Evolutionary conservation across 768 basidiomycete species (phyloP).

Genomic region (Cystobasidium onofrii): DNA sequence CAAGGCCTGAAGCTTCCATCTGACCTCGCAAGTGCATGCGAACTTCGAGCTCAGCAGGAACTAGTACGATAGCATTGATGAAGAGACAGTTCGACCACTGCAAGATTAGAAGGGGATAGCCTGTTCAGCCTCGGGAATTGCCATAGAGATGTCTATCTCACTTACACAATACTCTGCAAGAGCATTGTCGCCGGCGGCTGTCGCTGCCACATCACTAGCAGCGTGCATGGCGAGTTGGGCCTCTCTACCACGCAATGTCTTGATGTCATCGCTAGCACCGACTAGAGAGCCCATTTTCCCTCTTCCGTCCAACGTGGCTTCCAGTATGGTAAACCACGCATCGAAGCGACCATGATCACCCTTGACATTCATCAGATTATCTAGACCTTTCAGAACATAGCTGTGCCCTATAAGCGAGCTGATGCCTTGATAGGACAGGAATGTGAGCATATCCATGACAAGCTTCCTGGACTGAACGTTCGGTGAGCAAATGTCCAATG

Average conservation of each 20-base stretch:
- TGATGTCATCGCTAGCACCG: conserved; percentile 85
- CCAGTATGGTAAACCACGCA: conserved; percentile 81
- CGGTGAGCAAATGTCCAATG: conserved; percentile 72
- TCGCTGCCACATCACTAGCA: conserved; percentile 21
- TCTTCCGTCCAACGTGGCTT: conserved; percentile 65
- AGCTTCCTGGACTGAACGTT: conserved; percentile 68
- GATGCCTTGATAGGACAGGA: conserved; percentile 58
- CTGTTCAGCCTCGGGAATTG: not conserved
- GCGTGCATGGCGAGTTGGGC: conserved; percentile 33
- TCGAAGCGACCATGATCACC: conserved; percentile 54
- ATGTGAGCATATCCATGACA: conserved; percentile 69
- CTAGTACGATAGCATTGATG: conserved; percentile 59
- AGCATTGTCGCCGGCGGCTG: conserved; percentile 53
- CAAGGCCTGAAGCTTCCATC: conserved; percentile 80
- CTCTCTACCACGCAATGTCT: conserved; percentile 46
- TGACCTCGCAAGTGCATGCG: conserved; percentile 77
- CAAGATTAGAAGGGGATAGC: conserved; percentile 22
- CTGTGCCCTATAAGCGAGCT: conserved; percentile 52
- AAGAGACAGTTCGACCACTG: conserved; percentile 68
- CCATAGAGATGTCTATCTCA: conserved; percentile 31
- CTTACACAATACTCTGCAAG: conserved; percentile 80
- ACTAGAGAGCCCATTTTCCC: conserved; percentile 94
- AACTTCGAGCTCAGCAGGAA: conserved; percentile 68
- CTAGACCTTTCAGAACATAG: conserved; percentile 67
- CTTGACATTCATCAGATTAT: conserved; percentile 48